phyloP scores from a whole-genome alignment of 192 early-diverging fungal species.

The Coemansia sp. region DNA sequence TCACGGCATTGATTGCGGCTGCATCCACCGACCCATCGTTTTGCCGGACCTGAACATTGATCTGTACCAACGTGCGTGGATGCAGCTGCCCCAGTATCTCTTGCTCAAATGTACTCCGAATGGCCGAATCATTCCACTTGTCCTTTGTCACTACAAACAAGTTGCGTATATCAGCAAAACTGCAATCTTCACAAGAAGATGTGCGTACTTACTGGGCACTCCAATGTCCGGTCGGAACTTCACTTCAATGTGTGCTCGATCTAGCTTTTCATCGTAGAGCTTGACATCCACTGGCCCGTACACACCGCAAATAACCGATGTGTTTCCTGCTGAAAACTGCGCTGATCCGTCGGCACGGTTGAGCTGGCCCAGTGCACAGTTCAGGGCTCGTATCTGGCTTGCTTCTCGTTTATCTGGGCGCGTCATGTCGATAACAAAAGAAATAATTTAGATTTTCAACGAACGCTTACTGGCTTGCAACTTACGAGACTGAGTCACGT shows the following conservation, averaged over 20 bases:
- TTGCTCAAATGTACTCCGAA: conserved; percentile 74
- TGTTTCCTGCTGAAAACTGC: conserved; percentile 74
- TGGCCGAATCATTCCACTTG: conserved; percentile 64
- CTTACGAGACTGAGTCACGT: conserved; percentile 1
- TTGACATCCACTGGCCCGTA: conserved; percentile 86
- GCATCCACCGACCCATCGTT: conserved; percentile 83
- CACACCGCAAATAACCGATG: conserved; percentile 73
- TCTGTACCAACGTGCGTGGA: conserved; percentile 82
- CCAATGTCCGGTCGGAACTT: conserved; percentile 69
- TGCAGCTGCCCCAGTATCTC: conserved; percentile 74
- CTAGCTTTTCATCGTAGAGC: conserved; percentile 83
- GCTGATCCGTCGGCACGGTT: conserved; percentile 83
- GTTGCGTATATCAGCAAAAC: neutral
- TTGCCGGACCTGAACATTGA: conserved; percentile 80
- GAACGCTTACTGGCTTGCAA: neutral
- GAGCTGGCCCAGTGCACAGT: conserved; percentile 65
- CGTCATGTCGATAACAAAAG: conserved; percentile 8
- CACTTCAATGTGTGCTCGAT: conserved; percentile 83
- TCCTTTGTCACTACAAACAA: conserved; percentile 59
- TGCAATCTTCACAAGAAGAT: neutral
- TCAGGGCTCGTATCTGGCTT: conserved; percentile 69
- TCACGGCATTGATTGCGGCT: conserved; percentile 77
- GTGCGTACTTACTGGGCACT: conserved; percentile 24
- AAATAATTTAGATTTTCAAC: neutral
- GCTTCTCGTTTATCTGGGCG: conserved; percentile 57